Evolutionary conservation across 2,329 filamentous ascomycete species (phyloP), one percentile per base, ranked within the genome.

Genomic region (Trichoderma aggressivum): DNA sequence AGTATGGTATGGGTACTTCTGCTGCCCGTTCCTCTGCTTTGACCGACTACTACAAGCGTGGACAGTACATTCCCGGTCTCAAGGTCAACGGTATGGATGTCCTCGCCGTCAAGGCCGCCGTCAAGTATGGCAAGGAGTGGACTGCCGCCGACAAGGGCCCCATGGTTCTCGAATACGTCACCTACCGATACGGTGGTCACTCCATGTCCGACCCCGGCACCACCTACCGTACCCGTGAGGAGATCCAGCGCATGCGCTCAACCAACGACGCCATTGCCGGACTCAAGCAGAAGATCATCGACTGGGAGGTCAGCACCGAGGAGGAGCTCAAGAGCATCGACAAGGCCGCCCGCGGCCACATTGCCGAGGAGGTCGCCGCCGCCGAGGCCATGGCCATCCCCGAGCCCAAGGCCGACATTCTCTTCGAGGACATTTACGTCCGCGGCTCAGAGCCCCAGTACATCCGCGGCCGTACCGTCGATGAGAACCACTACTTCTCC

Each of bases 11-110:
- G 96, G 96, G 96, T 85, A 99, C 96, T 74, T 92, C 96, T 73
- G 95, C 96, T 76, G 91, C 92, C 84, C 94, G 96, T 79, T 94
- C 96, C 73, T 95, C 96, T 73, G 96, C 96, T 78, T 86, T 98
- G 81, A 98, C 96, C 83, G 96, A 99, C 84, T 99, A 99, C 91
- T 98, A 99, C 90, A 98, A 98, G 91, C 95, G 96, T 85, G 96
- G 96, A 76, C 96, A 99, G 86, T 99, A 98, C 88, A 99, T 99
- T 77, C 95, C 96, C 71, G 96, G 96, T 86, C 90, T 99, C 79
- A 99, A 99, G 90, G 94, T 99, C 84, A 99, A 99, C 86, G 96
- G 94, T 80, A 99, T 99, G 96, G 96, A 99, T 82, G 94, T 97
- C 78, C 92, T 99, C 74, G 95, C 96, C 75, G 95, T 98, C 83